A percentile compares a stretch with the other conserved stretches of the same genome.
phyloP scores from a whole-genome alignment of 768 basidiomycete genomes.

The Suillus lakei region DNA sequence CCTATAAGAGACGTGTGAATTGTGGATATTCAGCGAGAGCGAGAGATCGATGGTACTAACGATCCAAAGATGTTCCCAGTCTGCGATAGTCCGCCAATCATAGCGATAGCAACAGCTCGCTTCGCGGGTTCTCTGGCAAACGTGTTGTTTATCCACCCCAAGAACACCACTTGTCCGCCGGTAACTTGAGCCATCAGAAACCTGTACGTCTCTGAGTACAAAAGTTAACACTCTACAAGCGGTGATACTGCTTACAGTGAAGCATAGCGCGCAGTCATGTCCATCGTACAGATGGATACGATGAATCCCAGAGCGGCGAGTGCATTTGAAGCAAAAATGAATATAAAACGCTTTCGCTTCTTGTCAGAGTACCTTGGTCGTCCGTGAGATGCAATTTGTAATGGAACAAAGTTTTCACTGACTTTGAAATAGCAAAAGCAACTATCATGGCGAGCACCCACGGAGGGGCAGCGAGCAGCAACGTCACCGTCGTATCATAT shows the following conservation, averaged over 20 bases:
- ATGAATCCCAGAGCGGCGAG: conserved; percentile 68
- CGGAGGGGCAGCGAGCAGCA: conserved; percentile 47
- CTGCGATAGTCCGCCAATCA: conserved; percentile 79
- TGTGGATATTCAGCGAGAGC: conserved; percentile 1
- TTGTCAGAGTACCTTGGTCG: conserved; percentile 68
- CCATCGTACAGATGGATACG: conserved; percentile 64
- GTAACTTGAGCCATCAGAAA: conserved; percentile 77
- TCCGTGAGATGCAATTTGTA: conserved; percentile 4
- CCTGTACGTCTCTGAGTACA: conserved; percentile 34
- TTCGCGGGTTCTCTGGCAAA: conserved; percentile 84
- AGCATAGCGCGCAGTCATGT: conserved; percentile 61
- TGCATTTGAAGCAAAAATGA: conserved; percentile 55
- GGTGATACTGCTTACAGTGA: conserved; percentile 48
- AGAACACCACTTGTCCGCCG: conserved; percentile 66
- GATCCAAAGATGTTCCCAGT: conserved; percentile 82
- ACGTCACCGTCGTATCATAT: conserved; percentile 40
- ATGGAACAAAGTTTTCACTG: not conserved
- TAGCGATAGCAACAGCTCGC: conserved; percentile 79
- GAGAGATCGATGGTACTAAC: conserved; percentile 44
- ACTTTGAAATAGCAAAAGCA: conserved; percentile 30
- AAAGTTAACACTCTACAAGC: not conserved
- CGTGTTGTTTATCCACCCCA: conserved; percentile 48
- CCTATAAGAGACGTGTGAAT: conserved; percentile 36
- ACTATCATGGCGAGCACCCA: conserved; percentile 36
- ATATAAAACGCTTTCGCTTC: conserved; percentile 67